Conservation (phyloP, 257 asterid genomes). For the Nicotiana paniculata region DNA sequence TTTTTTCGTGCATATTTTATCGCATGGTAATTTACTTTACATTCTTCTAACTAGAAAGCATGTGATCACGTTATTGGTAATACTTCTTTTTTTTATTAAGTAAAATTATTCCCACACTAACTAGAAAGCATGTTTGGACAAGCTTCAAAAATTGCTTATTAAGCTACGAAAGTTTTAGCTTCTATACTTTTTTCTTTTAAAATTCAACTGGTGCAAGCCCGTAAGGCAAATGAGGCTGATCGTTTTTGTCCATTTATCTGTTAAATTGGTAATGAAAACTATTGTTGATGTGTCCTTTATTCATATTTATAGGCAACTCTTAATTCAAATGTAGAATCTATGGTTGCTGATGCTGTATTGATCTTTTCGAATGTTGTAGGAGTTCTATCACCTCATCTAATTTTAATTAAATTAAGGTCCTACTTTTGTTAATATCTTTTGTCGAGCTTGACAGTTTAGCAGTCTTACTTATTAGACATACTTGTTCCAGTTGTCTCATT, state of each 20-base stretch:
- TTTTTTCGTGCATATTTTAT: too few species aligned
- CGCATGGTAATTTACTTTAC: too few species aligned
- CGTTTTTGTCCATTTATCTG: not conserved
- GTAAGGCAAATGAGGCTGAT: conserved; percentile 40
- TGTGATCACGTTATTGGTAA: too few species aligned
- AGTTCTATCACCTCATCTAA: conserved; percentile 76
- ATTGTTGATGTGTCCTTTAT: not conserved
- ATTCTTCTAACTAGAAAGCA: too few species aligned
- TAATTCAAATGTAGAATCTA: not conserved
- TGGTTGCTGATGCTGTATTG: conserved; percentile 47
- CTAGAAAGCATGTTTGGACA: too few species aligned
- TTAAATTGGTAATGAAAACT: too few species aligned
- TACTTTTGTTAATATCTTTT: too few species aligned
- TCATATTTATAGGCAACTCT: too few species aligned
- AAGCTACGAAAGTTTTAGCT: conserved; percentile 28
- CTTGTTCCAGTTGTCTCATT: conserved; percentile 58
- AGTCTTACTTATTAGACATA: conserved; percentile 20
- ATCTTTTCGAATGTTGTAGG: conserved; percentile 73
- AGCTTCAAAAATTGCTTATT: too few species aligned
- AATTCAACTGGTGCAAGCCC: conserved; percentile 70
- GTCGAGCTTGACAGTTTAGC: too few species aligned
- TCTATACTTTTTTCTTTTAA: conserved; percentile 60
- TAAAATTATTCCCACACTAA: too few species aligned
- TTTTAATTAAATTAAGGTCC: conserved; percentile 37
- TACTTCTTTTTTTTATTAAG: too few species aligned